A percentile compares a stretch with the other conserved stretches of the same genome.
Conservation (phyloP, 2,329 filamentous ascomycete species). For the Alternaria burnsii region DNA sequence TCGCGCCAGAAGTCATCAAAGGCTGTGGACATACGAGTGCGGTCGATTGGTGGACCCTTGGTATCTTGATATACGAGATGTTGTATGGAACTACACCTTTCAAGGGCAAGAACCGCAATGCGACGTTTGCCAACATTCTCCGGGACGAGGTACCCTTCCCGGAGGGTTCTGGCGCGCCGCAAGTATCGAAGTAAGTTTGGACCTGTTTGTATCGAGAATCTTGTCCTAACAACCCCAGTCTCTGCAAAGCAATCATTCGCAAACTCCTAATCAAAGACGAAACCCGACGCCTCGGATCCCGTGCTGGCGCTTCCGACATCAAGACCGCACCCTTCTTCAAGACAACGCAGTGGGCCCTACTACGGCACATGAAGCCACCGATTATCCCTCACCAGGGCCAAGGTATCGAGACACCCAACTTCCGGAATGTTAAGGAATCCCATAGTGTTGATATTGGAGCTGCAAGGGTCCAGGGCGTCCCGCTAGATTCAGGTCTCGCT, state of each 20-base stretch:
- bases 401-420: conserved; percentile 93
- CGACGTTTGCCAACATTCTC: conserved; percentile 96
- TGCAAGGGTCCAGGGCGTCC: conserved; percentile 74
- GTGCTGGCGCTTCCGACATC: conserved; percentile 95
- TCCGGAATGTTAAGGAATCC: conserved; percentile 97
- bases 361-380: conserved; percentile 96
- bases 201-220: not conserved
- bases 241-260: conserved; percentile 95
- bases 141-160: conserved; percentile 96
- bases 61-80: conserved; percentile 99
- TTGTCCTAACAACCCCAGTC: conserved; percentile 62
- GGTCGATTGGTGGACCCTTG: conserved; percentile 99
- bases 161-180: conserved; percentile 82
- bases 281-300: conserved; percentile 88
- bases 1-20: conserved; percentile 98
- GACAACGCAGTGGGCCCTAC: conserved; percentile 93
- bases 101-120: conserved; percentile 98
- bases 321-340: conserved; percentile 97
- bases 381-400: conserved; percentile 93
- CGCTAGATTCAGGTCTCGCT: conserved; percentile 82
- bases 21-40: conserved; percentile 98
- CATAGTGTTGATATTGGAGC: conserved; percentile 83
- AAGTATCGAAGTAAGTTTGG: conserved; percentile 84
- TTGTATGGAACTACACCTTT: conserved; percentile 97
- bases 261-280: conserved; percentile 99